Evolutionary conservation across 75 land plant species (phyloP), one percentile per base, ranked within the genome.

Genomic region (Cupressus sempervirens): DNA sequence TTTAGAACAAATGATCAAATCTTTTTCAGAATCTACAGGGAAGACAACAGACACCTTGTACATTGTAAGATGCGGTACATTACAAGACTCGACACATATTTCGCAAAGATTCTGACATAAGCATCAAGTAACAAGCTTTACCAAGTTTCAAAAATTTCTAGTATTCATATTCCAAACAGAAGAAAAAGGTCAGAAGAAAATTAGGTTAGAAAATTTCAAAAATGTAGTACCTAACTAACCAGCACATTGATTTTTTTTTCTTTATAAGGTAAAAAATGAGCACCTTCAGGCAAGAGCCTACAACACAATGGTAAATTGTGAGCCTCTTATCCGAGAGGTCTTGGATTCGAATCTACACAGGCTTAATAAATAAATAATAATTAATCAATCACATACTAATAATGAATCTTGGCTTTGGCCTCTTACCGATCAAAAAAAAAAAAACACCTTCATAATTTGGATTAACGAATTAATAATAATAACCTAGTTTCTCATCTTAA

Each of bases 31-130:
- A 50, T 46, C 15, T 34, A 13, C 12, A 26, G 18, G 53, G 26
- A 30, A 85, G 81, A 79, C 15, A 84, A 36, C 34, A 82, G 34
- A 65, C 67, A 46, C 23, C 72, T 35, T 82, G 29, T 34, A 82
- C 26, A 62, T 62, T 26, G 67, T 5, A 23, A 32, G 83, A 48
- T 50, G 53, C 2, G 12, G 53, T 11, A 50, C 20, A 62, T 62
- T 62, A 1, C 7, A 62, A 48, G 76, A 48, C 3, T 68, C 72
- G 26, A 34, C 36, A 45, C 23, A 16, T 48, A 48, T 48, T 48
- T 65, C 58, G 7, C 43, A 56, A 32, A 50, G 29, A 85, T 46
- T 45, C 84, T 43, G 1, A 52, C 13, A 54, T 72, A 12, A 3
- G 52, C 14, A 45, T 30, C 40, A 11, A 79, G 50, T 23, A 43